Evolutionary conservation across 2,329 filamentous ascomycete species (phyloP), one percentile per base, ranked within the genome.

Genomic region (Exophiala spinifera): DNA sequence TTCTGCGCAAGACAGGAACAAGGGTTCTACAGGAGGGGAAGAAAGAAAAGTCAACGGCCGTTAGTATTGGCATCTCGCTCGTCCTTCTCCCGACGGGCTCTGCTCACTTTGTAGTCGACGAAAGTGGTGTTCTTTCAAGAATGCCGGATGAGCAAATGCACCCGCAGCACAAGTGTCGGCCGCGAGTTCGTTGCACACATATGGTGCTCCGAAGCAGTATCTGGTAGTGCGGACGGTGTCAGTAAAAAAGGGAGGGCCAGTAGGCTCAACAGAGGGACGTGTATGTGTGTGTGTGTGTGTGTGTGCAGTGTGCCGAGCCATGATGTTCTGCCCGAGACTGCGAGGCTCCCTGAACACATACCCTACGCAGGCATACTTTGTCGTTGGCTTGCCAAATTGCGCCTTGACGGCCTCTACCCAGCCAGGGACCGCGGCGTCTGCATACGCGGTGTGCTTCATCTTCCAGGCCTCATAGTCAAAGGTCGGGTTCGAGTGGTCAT

Each of bases 381-480:
- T 60, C 7, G 47, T 56, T 7, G 62, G 40, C 14, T 64, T 65
- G 15, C 69, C 72, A 52, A 72, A 76, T 40, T 65, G 56, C 21
- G 58, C 49, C 31, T 67, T 70, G 31, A 74, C 72, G 1, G 69
- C 71, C 4, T 67, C 65, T 11, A 58, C 67, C 77, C 77, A 80
- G 51, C 65, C 65, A 0, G 76, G 75, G 0, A 77, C 72, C n/a
- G 68, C 68, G 34, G 69, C 70, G 3, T 67, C 63, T 0, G 77
- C 76, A 57, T 74, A 78, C 3, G 62, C 60, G 13, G 62, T 67
- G 54, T 80, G 74, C 64, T 78, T 79, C 25, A 55, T 50, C 52
- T 74, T 74, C 77, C 77, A 80, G 4, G 74, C 76, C 28, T 72
- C 72, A 19, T 71, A 74, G 62, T 79, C 76, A 53, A 80, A 80